A percentile compares a stretch with the other conserved stretches of the same genome.
Conservation (phyloP, 768 basidiomycete species). For the Rhodocollybia butyracea region DNA sequence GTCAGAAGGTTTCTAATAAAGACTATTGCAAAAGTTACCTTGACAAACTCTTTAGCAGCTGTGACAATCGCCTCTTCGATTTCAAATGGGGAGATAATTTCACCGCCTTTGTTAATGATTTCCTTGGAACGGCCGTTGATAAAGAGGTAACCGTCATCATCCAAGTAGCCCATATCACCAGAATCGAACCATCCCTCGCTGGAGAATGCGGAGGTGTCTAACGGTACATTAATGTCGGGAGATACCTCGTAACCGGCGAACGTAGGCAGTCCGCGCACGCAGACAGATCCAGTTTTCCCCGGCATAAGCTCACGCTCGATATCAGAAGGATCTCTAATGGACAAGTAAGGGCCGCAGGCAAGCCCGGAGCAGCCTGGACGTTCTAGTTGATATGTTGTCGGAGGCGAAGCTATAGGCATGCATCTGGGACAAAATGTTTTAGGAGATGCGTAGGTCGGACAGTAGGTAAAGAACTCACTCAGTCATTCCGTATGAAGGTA, state of each 20-base stretch:
- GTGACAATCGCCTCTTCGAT: slow-evolving; percentile 53
- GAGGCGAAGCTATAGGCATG: slow-evolving; percentile 49
- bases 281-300: slow-evolving; percentile 48
- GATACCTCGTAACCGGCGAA: slow-evolving; percentile 50
- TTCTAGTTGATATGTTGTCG: slow-evolving; percentile 38
- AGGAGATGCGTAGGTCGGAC: not conserved
- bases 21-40: slow-evolving; percentile 20
- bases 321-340: slow-evolving; percentile 36
- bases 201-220: slow-evolving; percentile 46
- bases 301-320: slow-evolving; percentile 31
- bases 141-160: slow-evolving; percentile 44
- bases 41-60: slow-evolving; percentile 37
- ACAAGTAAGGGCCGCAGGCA: slow-evolving; percentile 46
- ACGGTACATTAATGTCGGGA: slow-evolving; percentile 36
- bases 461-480: slow-evolving; percentile 26
- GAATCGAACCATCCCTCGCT: slow-evolving; percentile 52
- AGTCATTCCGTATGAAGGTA: slow-evolving; percentile 62
- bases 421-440: slow-evolving; percentile 27
- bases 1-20: not conserved
- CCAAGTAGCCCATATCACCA: slow-evolving; percentile 46
- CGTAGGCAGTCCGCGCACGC: slow-evolving; percentile 51
- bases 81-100: slow-evolving; percentile 60
- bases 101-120: slow-evolving; percentile 58
- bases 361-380: slow-evolving; percentile 46
- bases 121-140: slow-evolving; percentile 62